These are phyloP conservation scores for Thermochaetoides dissita DNA, from an alignment of 2,329 filamentous ascomycete genomes.

Conservation along the genomic window DNA sequence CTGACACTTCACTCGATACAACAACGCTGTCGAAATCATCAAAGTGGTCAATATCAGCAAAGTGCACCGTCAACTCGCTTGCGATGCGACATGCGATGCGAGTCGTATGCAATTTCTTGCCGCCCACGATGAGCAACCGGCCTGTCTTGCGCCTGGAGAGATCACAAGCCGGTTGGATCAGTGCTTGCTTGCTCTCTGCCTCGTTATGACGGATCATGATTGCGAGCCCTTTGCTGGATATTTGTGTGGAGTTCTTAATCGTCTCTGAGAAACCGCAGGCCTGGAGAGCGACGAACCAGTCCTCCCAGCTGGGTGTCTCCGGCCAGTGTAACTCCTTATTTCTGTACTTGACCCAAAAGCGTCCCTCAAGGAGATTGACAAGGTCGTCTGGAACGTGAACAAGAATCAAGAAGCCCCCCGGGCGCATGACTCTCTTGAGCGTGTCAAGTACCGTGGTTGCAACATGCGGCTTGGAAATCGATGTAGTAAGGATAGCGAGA, in stretches of 20 bases:
- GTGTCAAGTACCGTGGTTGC: conserved; percentile 8
- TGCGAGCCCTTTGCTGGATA: too few relatives aligned
- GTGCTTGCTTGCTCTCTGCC: too few relatives aligned
- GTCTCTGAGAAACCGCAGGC: too few relatives aligned
- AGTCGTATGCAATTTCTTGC: conserved; percentile 9
- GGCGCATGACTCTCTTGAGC: conserved; percentile 14
- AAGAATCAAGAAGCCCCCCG: conserved; percentile 21
- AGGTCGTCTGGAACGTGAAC: conserved; percentile 13
- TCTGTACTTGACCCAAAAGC: too few relatives aligned
- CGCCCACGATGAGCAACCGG: conserved; percentile 22
- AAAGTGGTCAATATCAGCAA: conserved; percentile 9
- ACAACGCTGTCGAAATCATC: conserved; percentile 18
- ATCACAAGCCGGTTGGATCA: too few relatives aligned
- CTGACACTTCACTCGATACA: conserved; percentile 14
- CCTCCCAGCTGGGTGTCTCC: too few relatives aligned
- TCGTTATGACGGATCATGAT: too few relatives aligned
- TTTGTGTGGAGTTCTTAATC: too few relatives aligned
- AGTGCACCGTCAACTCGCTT: conserved; percentile 3
- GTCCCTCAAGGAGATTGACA: too few relatives aligned
- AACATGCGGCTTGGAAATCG: conserved; percentile 10
- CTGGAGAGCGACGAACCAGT: too few relatives aligned
- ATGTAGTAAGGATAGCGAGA: conserved; percentile 16
- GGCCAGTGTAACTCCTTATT: too few relatives aligned
- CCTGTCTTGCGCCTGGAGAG: conserved; percentile 2
- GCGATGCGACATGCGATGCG: conserved; percentile 8